Conservation (phyloP, 1,284 basidiomycete species). For the Cutaneotrichosporon spelunceum region DNA sequence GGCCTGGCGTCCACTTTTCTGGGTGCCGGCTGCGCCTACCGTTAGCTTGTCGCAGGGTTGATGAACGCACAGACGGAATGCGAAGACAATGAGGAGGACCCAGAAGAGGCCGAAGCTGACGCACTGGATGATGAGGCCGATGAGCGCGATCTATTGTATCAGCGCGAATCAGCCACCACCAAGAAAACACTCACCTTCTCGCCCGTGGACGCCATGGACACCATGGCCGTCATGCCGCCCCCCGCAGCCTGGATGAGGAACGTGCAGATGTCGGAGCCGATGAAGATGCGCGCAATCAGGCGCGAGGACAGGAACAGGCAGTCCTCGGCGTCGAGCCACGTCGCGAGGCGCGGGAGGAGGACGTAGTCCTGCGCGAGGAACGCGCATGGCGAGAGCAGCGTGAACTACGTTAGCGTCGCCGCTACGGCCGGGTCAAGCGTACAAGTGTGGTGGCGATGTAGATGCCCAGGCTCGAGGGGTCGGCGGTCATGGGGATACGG, state of each 20-base stretch:
- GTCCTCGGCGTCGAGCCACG: constrained; percentile 56
- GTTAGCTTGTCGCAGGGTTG: neutral
- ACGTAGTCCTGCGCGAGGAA: constrained; percentile 70
- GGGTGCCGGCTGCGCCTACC: neutral
- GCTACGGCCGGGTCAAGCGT: neutral
- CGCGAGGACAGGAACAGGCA: constrained; percentile 36
- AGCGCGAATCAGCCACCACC: neutral
- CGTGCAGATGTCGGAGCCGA: constrained; percentile 59
- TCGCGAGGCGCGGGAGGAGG: constrained; percentile 63
- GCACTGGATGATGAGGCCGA: constrained; percentile 62
- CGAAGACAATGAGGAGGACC: constrained; percentile 58
- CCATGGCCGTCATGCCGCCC: constrained; percentile 42
- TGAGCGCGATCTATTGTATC: constrained; percentile 63
- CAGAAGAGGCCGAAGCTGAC: constrained; percentile 63
- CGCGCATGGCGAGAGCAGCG: constrained; percentile 59
- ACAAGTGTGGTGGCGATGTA: constrained; percentile 60
- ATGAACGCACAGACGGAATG: constrained; percentile 54
- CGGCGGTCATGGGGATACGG: constrained; percentile 1
- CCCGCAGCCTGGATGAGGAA: constrained; percentile 61
- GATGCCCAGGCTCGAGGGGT: constrained; percentile 30
- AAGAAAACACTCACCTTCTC: constrained; percentile 36
- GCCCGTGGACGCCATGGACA: constrained; percentile 32
- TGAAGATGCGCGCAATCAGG: constrained; percentile 32
- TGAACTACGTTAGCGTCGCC: constrained; percentile 9
- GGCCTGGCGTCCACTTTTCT: constrained; percentile 2